Percentiles rank a stretch among this genome's conserved stretches.
Conservation (phyloP, 202 grass and related monocot species). For the Setaria viridis region DNA sequence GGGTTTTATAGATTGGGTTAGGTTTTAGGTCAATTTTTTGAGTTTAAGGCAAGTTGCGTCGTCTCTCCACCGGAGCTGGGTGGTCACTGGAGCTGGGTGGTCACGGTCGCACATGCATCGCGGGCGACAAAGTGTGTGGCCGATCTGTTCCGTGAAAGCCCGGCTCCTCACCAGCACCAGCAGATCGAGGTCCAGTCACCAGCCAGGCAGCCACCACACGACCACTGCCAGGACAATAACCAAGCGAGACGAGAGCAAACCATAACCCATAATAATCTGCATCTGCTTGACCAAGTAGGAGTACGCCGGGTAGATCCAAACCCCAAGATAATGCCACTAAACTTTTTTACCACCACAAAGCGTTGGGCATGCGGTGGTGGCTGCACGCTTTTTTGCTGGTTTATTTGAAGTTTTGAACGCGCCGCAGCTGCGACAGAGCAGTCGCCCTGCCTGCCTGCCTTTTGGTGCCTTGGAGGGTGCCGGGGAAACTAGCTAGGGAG, state of each 20-base stretch:
- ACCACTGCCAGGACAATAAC: neutral
- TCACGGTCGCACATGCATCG: constrained; percentile 1
- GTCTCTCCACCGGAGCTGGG: too few species aligned
- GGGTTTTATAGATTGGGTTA: too few species aligned
- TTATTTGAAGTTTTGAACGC: neutral
- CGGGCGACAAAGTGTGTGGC: neutral
- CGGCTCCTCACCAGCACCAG: neutral
- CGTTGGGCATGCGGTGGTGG: neutral
- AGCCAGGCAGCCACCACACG: neutral
- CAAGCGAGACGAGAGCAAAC: neutral
- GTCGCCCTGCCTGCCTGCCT: neutral
- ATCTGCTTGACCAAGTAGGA: neutral
- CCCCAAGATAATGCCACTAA: neutral
- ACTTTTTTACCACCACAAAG: neutral
- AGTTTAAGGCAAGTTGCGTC: too few species aligned
- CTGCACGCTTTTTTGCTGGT: constrained; percentile 1
- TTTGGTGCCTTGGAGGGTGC: neutral
- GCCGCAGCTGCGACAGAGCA: too few species aligned
- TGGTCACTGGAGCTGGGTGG: neutral
- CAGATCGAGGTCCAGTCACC: neutral
- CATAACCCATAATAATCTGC: neutral
- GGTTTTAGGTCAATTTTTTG: too few species aligned
- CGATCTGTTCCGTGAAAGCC: neutral
- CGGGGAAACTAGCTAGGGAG: too few species aligned
- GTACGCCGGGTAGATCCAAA: neutral